Conservation (phyloP, 352 stramenopile genomes). For the Phytophthora tentaculata region DNA sequence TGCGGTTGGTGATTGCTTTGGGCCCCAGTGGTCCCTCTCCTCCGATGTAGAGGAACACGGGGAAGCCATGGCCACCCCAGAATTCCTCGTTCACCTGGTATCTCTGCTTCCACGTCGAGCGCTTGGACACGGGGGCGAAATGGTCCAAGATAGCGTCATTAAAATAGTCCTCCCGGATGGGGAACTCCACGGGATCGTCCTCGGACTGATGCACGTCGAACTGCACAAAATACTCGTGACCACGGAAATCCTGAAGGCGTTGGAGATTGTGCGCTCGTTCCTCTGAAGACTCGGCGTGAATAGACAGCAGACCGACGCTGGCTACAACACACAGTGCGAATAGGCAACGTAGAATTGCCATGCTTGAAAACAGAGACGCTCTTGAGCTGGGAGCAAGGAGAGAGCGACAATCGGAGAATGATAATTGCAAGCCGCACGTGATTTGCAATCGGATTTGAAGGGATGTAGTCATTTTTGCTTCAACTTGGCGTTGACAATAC, state of each 20-base stretch:
- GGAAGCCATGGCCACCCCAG: constrained; percentile 74
- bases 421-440: constrained; percentile 20
- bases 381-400: no score
- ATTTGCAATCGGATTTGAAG: constrained; percentile 31
- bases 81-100: constrained; percentile 93
- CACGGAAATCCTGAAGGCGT: constrained; percentile 68
- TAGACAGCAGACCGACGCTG: constrained; percentile 2
- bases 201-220: constrained; percentile 44
- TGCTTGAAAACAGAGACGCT: no score
- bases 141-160: constrained; percentile 71
- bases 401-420: no score
- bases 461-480: constrained; percentile 19
- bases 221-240: constrained; percentile 70
- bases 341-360: constrained; percentile 3
- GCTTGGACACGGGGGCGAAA: constrained; percentile 65
- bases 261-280: constrained; percentile 48
- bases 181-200: constrained; percentile 31
- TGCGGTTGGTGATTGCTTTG: constrained; percentile 68
- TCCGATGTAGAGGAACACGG: constrained; percentile 91
- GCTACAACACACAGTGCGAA: constrained; percentile 6
- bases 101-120: constrained; percentile 81
- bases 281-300: constrained; percentile 11
- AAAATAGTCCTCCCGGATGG: constrained; percentile 67
- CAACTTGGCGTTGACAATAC: constrained; percentile 6
- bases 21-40: constrained; percentile 71